Evolutionary conservation across 805 yeast species (phyloP).

Genomic region (Alloascoidea africana): DNA sequence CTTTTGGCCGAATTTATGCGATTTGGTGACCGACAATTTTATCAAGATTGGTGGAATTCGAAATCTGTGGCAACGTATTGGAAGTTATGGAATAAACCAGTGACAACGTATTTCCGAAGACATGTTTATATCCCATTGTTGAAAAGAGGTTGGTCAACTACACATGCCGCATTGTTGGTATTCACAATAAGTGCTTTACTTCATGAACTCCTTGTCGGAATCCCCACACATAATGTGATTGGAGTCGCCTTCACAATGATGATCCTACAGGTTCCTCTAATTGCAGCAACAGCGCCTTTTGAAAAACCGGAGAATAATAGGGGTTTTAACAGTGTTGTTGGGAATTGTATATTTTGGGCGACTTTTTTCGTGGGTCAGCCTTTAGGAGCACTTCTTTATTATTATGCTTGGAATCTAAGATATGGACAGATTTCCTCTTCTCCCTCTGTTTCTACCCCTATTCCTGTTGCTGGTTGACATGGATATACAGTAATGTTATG

Average conservation of each 20-base stretch:
- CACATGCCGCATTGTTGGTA: conserved; percentile 19
- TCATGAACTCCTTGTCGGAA: conserved; percentile 30
- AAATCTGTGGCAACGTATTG: conserved; percentile 31
- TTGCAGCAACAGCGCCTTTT: conserved; percentile 23
- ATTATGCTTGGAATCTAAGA: conserved; percentile 25
- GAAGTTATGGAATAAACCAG: conserved; percentile 31
- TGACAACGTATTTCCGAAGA: conserved; percentile 24
- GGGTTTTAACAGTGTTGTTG: conserved; percentile 24
- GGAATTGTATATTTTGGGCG: conserved; percentile 31
- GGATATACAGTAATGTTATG: too few species aligned
- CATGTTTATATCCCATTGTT: conserved; percentile 26
- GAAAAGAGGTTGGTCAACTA: conserved; percentile 16
- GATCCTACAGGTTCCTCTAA: conserved; percentile 27
- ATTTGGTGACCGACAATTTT: conserved; percentile 30
- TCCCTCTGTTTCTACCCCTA: too few species aligned
- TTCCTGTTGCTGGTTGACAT: too few species aligned
- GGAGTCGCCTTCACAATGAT: conserved; percentile 30
- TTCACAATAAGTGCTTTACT: conserved; percentile 27
- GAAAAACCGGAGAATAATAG: conserved; percentile 20
- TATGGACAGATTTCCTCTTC: too few species aligned
- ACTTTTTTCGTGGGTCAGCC: conserved; percentile 31
- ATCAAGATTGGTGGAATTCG: conserved; percentile 35
- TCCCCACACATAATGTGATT: conserved; percentile 28
- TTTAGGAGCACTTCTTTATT: conserved; percentile 25
- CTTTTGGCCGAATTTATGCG: conserved; percentile 26